Conservation (phyloP, 2,329 filamentous ascomycete species). For the Botrytis elliptica region DNA sequence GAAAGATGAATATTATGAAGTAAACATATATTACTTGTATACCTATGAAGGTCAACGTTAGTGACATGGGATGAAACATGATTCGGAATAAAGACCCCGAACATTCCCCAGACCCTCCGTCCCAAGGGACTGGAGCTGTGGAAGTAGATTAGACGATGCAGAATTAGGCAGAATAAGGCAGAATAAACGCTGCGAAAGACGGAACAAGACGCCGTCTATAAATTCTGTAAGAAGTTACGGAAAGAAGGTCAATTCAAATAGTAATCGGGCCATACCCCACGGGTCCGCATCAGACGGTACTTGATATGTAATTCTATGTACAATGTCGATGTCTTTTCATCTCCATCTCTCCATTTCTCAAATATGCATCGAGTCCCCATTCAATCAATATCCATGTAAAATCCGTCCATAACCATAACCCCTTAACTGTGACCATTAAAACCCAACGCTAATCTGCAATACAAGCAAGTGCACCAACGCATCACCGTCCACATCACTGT, state of each 20-base stretch:
- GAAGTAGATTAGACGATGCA: not conserved
- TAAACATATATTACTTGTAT: not conserved
- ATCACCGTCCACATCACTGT: not conserved
- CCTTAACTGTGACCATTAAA: slow-evolving; percentile 7
- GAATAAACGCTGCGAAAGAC: not conserved
- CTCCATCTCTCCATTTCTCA: slow-evolving; percentile 9
- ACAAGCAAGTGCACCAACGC: slow-evolving; percentile 15
- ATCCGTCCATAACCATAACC: slow-evolving; percentile 7
- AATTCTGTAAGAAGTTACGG: slow-evolving; percentile 8
- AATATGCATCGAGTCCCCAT: slow-evolving; percentile 11
- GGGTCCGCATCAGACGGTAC: not conserved
- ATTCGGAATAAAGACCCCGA: not conserved
- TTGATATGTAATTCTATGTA: slow-evolving; percentile 17
- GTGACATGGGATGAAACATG: not conserved
- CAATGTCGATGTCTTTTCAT: slow-evolving; percentile 11
- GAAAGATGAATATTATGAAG: not conserved
- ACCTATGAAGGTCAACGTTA: not conserved
- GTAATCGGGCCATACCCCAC: slow-evolving; percentile 7
- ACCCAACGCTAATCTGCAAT: slow-evolving; percentile 17
- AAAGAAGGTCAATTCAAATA: slow-evolving; percentile 13
- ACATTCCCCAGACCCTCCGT: not conserved
- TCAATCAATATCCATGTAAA: slow-evolving; percentile 17
- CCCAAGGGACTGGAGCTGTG: not conserved
- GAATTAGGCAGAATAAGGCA: not conserved
- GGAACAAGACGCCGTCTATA: not conserved